These are phyloP conservation scores for Isochrysis galbana DNA, from an alignment of 78 protist genomes.

Conservation along the genomic window DNA sequence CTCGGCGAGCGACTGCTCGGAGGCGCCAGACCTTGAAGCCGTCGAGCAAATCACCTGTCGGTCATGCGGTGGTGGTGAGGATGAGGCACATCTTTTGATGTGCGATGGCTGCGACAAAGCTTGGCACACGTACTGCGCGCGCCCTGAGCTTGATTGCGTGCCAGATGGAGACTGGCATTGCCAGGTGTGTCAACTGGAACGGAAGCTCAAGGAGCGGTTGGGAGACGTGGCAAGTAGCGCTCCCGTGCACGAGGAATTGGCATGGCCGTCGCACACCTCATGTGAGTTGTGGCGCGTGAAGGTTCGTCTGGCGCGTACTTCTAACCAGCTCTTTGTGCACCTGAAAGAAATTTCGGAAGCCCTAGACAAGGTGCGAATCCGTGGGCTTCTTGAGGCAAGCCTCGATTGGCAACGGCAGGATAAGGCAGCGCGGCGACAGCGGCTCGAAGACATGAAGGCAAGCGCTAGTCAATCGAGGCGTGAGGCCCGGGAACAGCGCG, in stretches of 20 bases:
- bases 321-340: neutral
- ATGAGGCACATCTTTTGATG: constrained; percentile 2
- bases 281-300: neutral
- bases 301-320: neutral
- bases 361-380: neutral
- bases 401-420: neutral
- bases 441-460: neutral
- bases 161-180: constrained; percentile 10
- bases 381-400: neutral
- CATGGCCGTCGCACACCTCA: neutral
- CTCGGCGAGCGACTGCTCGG: too few species aligned
- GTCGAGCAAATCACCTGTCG: neutral
- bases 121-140: constrained; percentile 6
- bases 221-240: neutral
- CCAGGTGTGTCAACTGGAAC: neutral
- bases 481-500: neutral
- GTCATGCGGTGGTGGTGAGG: neutral
- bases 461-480: neutral
- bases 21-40: neutral
- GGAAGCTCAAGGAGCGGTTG: neutral
- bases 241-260: neutral
- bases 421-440: neutral
- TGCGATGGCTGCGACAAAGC: constrained; percentile 7
- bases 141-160: neutral
- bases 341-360: neutral